These are phyloP conservation scores for Tinospora cordifolia DNA, from an alignment of 164 flowering plant genomes.

Conservation along the genomic window DNA sequence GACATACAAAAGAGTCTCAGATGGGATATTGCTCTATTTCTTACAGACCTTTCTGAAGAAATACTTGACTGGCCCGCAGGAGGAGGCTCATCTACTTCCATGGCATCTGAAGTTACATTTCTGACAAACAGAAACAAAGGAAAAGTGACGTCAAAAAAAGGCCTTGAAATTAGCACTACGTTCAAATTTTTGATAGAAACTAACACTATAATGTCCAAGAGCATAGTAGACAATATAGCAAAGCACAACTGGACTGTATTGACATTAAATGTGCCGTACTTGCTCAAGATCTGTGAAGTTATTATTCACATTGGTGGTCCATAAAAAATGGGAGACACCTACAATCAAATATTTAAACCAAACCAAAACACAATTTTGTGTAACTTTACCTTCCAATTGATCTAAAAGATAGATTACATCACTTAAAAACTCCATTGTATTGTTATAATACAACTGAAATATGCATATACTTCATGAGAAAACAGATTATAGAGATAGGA, in stretches of 20 bases:
- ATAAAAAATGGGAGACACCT: not conserved
- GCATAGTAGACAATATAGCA: not conserved
- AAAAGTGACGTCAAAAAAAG: constrained; percentile 4
- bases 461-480: too few species aligned
- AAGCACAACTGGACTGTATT: not conserved
- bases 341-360: not conserved
- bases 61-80: constrained; percentile 32
- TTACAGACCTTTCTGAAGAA: constrained; percentile 59
- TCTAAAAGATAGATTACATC: not conserved
- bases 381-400: not conserved
- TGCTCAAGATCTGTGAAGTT: not conserved
- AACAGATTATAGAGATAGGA: too few species aligned
- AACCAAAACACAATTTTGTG: not conserved
- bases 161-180: not conserved
- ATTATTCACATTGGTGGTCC: not conserved
- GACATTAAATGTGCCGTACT: not conserved
- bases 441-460: not conserved
- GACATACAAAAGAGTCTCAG: not conserved
- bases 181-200: not conserved
- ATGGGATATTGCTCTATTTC: not conserved
- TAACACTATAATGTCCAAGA: not conserved
- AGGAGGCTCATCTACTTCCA: constrained; percentile 83
- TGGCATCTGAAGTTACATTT: constrained; percentile 47
- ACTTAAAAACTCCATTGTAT: not conserved
- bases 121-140: constrained; percentile 11